A percentile compares a stretch with the other conserved stretches of the same genome.
Evolutionary conservation across 441 rosid genomes (phyloP).

Genomic region (Theobroma grandiflorum): DNA sequence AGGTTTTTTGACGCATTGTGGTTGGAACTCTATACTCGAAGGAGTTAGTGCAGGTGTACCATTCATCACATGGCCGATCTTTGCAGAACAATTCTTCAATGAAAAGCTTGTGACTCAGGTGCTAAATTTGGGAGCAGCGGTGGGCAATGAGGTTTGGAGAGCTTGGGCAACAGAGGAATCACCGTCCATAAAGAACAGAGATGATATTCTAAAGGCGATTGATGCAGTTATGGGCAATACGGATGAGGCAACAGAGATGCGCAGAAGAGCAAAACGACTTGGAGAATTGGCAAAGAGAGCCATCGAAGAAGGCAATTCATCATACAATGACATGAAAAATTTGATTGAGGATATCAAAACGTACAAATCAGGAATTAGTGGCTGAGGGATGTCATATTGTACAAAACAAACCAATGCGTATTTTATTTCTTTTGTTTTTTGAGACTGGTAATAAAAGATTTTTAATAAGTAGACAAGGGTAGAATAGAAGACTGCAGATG

Average conservation of each 20-base stretch:
- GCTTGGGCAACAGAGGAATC: slow-evolving; percentile 40
- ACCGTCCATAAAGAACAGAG: neutral
- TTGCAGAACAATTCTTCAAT: slow-evolving; percentile 33
- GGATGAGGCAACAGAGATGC: slow-evolving; percentile 25
- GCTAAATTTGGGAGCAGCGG: slow-evolving; percentile 34
- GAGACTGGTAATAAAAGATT: neutral
- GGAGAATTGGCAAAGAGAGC: slow-evolving; percentile 19
- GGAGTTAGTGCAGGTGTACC: slow-evolving; percentile 39
- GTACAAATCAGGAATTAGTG: neutral
- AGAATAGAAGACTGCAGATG: neutral
- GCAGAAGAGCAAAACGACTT: slow-evolving; percentile 18
- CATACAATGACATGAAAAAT: neutral
- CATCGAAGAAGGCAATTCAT: slow-evolving; percentile 13
- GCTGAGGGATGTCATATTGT: neutral
- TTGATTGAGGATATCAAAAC: slow-evolving; percentile 7
- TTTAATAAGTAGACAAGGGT: neutral
- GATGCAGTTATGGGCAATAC: slow-evolving; percentile 20
- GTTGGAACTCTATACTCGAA: slow-evolving; percentile 58
- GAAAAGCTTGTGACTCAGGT: slow-evolving; percentile 33
- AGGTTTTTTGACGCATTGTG: slow-evolving; percentile 53
- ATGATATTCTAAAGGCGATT: slow-evolving; percentile 20
- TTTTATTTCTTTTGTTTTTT: no score
- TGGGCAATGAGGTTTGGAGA: slow-evolving; percentile 39
- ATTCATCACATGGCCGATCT: slow-evolving; percentile 44
- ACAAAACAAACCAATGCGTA: neutral